These are phyloP conservation scores for Cystobasidium ongulense DNA, from an alignment of 768 basidiomycete genomes.

Conservation along the genomic window DNA sequence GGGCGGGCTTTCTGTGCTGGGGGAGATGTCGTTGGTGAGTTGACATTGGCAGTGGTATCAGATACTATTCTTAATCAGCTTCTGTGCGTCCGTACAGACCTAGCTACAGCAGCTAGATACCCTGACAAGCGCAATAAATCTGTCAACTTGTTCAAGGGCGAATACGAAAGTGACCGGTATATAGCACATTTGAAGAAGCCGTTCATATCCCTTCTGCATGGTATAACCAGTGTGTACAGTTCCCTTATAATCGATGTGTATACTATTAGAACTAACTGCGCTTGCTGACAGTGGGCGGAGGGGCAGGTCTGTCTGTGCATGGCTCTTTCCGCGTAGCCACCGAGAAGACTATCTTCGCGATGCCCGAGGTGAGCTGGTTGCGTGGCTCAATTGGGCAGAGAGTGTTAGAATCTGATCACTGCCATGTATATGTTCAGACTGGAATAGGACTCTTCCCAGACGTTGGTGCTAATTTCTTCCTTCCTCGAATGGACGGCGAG, in stretches of 20 bases:
- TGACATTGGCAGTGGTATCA: not conserved
- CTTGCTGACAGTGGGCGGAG: slow-evolving; percentile 96
- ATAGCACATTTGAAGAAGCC: slow-evolving; percentile 54
- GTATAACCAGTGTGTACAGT: slow-evolving; percentile 82
- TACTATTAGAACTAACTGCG: too few species aligned
- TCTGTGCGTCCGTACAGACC: slow-evolving; percentile 1
- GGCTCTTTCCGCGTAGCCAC: slow-evolving; percentile 89
- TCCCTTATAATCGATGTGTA: too few species aligned
- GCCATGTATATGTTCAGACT: slow-evolving; percentile 40
- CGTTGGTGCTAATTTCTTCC: slow-evolving; percentile 82
- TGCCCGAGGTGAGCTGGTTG: slow-evolving; percentile 86
- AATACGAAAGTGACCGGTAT: slow-evolving; percentile 50
- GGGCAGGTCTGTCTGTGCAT: slow-evolving; percentile 73
- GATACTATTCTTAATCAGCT: not conserved
- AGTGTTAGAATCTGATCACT: not conserved
- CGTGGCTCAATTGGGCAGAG: not conserved
- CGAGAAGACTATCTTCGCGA: slow-evolving; percentile 79
- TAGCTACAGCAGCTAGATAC: slow-evolving; percentile 41
- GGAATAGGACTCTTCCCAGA: slow-evolving; percentile 58
- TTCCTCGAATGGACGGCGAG: slow-evolving; percentile 81
- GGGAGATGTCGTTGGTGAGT: slow-evolving; percentile 82
- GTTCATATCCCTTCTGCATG: slow-evolving; percentile 82
- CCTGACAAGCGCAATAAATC: slow-evolving; percentile 57
- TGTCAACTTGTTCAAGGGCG: slow-evolving; percentile 80
- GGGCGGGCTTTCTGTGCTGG: slow-evolving; percentile 79